Conservation (phyloP, 768 basidiomycete species). For the Mycena venus region DNA sequence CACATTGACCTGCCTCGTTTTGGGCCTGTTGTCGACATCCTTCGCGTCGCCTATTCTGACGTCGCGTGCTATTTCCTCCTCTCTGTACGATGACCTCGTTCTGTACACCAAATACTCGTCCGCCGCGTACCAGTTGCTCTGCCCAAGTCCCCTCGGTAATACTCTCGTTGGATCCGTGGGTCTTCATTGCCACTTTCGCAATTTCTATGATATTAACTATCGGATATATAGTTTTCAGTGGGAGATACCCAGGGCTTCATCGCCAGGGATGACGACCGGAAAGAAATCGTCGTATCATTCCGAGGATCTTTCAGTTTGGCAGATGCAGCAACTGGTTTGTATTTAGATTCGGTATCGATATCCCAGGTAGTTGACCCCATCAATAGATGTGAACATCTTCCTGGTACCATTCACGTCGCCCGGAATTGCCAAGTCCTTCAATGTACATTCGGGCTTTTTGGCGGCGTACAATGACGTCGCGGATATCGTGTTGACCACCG, state of each 20-base stretch:
- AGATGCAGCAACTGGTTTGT: constrained; percentile 50
- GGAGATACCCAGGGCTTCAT: constrained; percentile 51
- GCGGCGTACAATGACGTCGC: constrained; percentile 17
- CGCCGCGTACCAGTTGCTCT: constrained; percentile 53
- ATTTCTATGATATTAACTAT: not conserved
- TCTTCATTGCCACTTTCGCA: not conserved
- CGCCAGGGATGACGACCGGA: constrained; percentile 50
- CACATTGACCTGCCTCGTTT: not conserved
- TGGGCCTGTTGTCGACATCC: not conserved
- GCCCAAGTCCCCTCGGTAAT: constrained; percentile 56
- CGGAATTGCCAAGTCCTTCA: constrained; percentile 34
- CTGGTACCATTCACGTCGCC: constrained; percentile 46
- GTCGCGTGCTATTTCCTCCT: constrained; percentile 4
- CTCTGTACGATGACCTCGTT: constrained; percentile 50
- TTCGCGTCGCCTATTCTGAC: not conserved
- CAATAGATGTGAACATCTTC: constrained; percentile 41
- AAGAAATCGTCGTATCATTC: constrained; percentile 56
- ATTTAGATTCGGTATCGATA: constrained; percentile 23
- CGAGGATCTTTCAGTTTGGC: constrained; percentile 46
- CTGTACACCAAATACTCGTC: constrained; percentile 59
- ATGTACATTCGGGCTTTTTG: constrained; percentile 17
- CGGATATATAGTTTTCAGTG: constrained; percentile 5
- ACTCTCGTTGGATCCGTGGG: constrained; percentile 47
- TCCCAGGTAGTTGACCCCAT: too few species aligned
- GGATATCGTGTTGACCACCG: not conserved